Percentiles rank a stretch among this genome's conserved stretches.
Evolutionary conservation across 2,329 filamentous ascomycete species (phyloP).

Genomic region (Monosporascus cannonballus): DNA sequence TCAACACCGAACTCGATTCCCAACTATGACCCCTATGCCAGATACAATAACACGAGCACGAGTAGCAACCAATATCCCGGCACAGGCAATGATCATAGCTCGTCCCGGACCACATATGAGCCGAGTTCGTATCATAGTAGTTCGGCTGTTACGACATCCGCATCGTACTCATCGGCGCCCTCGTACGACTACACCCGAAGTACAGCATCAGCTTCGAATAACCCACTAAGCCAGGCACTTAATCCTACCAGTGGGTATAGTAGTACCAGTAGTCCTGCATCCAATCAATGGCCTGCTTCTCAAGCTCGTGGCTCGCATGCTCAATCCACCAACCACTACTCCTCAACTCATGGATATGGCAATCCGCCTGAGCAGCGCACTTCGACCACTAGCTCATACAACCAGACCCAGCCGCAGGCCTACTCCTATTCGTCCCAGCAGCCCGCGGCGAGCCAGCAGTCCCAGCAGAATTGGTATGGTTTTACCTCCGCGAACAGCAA

Average conservation of each 20-base stretch:
- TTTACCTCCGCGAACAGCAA: constrained; percentile 19
- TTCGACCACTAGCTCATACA: constrained; percentile 14
- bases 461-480: constrained; percentile 29
- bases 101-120: constrained; percentile 21
- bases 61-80: constrained; percentile 15
- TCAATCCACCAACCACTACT: constrained; percentile 14
- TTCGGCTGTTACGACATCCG: constrained; percentile 12
- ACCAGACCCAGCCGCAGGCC: constrained; percentile 23
- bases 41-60: constrained; percentile 22
- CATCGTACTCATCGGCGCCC: constrained; percentile 17
- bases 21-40: constrained; percentile 19
- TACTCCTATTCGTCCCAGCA: constrained; percentile 24
- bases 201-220: constrained; percentile 8
- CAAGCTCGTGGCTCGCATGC: constrained; percentile 14
- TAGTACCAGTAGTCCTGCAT: constrained; percentile 6
- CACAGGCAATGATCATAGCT: constrained; percentile 13
- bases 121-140: constrained; percentile 20
- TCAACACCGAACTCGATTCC: constrained; percentile 20
- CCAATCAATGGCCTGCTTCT: constrained; percentile 21
- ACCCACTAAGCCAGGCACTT: constrained; percentile 21
- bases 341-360: background rate
- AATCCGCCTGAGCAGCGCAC: constrained; percentile 17
- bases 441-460: constrained; percentile 18
- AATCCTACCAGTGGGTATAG: constrained; percentile 14
- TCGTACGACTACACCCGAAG: constrained; percentile 23